Base-by-base conservation (phyloP, 768 basidiomycete species). In the Suillus luteus region DNA sequence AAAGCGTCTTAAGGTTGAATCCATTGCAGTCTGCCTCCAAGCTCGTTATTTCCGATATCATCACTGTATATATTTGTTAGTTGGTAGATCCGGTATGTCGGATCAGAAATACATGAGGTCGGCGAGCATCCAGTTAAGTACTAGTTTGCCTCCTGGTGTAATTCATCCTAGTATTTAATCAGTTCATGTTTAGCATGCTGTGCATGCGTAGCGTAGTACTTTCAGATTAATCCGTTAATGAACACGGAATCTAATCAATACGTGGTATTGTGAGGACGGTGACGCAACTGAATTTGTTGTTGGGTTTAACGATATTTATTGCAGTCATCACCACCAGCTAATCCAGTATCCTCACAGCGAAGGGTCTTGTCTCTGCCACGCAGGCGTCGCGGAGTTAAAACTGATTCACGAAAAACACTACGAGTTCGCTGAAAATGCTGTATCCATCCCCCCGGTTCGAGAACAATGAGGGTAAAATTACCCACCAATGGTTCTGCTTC, bases 311-410 rank as follows among this genome's bases (percentile, higher is more conserved):
- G 24, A 14, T 49, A 14, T 14, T 14, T 0, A 27, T 27, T 17
- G n/a, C 4, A 31, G 31, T 4, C 31, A 31, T 31, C 31, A 31
- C 31, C 24, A 27, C 27, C 24, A 49, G 31, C 52, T 54, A 19
- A 54, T 52, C 1, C 11, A 33, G 17, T 5, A 11, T 57, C 22
- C 17, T 27, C 5, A 41, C 60, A 57, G 46, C 46, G 49, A 54
- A 57, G 9, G 9, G 11, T 59, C 2, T 6, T 27, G 12, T 9
- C 35, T 49, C 40, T 40, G 72, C 64, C 73, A 73, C 75, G 68
- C 75, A 58, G 65, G 40, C 51, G 62, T 76, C 74, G 74, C 74
- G 74, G 74, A 75, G 75, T 75, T 38, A 51, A 71, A 75, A 7
- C 17, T 6, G 17, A 7, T 17, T 40, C 27, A 27, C 15, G 38